Conservation (phyloP, 371 early-diverging fungal genomes). For the Cokeromyces recurvatus region DNA sequence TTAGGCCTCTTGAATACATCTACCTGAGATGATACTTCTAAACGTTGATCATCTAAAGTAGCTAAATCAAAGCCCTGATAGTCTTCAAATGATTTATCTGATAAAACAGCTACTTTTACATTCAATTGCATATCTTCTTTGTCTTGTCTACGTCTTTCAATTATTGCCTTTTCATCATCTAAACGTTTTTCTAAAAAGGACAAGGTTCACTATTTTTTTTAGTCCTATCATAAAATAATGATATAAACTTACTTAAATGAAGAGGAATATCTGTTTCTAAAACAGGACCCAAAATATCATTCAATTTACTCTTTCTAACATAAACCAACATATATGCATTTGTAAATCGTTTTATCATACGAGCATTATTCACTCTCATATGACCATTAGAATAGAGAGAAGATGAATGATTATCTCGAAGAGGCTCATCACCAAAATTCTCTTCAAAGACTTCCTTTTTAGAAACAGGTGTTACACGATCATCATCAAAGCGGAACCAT, state of each 20-base stretch:
- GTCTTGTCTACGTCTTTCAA: slow-evolving; percentile 59
- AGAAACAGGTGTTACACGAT: slow-evolving; percentile 85
- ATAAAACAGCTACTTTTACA: slow-evolving; percentile 60
- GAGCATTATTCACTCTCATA: slow-evolving; percentile 19
- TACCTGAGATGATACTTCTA: slow-evolving; percentile 26
- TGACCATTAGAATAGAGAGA: slow-evolving; percentile 9
- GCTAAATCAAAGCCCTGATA: slow-evolving; percentile 85
- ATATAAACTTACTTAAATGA: slow-evolving; percentile 58
- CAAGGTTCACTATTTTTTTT: neutral
- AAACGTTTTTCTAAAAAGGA: slow-evolving; percentile 46
- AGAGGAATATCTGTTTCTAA: slow-evolving; percentile 69
- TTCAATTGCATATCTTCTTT: slow-evolving; percentile 67
- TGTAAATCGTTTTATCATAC: slow-evolving; percentile 70
- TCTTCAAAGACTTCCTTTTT: slow-evolving; percentile 92
- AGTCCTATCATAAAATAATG: slow-evolving; percentile 1
- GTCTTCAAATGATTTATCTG: slow-evolving; percentile 54
- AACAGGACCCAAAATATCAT: slow-evolving; percentile 69
- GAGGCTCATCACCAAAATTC: slow-evolving; percentile 88
- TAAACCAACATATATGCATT: slow-evolving; percentile 98
- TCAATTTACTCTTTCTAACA: slow-evolving; percentile 73
- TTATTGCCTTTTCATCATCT: slow-evolving; percentile 53
- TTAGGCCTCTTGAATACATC: slow-evolving; percentile 49
- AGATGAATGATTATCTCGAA: slow-evolving; percentile 13
- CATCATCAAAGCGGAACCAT: slow-evolving; percentile 98
- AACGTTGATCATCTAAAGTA: slow-evolving; percentile 56